phyloP scores from a whole-genome alignment of 2,329 filamentous ascomycete species.

The Fusarium guadeloupense region DNA sequence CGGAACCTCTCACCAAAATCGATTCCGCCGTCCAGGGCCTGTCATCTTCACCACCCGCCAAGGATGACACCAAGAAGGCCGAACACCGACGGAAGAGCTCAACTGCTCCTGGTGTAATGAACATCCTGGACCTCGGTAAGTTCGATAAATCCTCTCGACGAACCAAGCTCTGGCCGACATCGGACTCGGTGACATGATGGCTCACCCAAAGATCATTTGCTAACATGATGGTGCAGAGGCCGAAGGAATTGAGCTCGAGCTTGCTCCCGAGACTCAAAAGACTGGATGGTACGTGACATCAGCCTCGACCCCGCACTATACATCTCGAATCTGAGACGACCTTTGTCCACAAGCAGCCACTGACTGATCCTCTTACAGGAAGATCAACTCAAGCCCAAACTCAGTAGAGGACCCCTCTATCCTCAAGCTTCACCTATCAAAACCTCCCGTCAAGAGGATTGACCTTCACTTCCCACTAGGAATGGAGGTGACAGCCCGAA shows the following conservation, averaged over 20 bases:
- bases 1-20: conserved; percentile 79
- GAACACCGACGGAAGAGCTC: conserved; percentile 77
- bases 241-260: conserved; percentile 74
- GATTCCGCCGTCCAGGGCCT: conserved; percentile 90
- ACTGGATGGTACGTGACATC: conserved; percentile 78
- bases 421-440: conserved; percentile 82
- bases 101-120: conserved; percentile 71
- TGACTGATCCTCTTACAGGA: conserved; percentile 67
- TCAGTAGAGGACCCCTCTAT: conserved; percentile 84
- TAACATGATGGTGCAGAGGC: conserved; percentile 65
- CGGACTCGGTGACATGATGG: background rate
- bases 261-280: conserved; percentile 85
- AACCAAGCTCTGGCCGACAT: conserved; percentile 19
- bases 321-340: background rate
- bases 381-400: conserved; percentile 86
- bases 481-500: conserved; percentile 86
- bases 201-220: background rate
- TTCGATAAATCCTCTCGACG: background rate
- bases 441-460: conserved; percentile 90
- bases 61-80: conserved; percentile 56
- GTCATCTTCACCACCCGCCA: conserved; percentile 72
- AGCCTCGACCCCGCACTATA: background rate
- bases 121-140: conserved; percentile 87
- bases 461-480: conserved; percentile 92
- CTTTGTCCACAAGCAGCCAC: background rate